Evolutionary conservation across 208 protist species (phyloP), one percentile per base, ranked within the genome.

Genomic region (Leishmania turanica): DNA sequence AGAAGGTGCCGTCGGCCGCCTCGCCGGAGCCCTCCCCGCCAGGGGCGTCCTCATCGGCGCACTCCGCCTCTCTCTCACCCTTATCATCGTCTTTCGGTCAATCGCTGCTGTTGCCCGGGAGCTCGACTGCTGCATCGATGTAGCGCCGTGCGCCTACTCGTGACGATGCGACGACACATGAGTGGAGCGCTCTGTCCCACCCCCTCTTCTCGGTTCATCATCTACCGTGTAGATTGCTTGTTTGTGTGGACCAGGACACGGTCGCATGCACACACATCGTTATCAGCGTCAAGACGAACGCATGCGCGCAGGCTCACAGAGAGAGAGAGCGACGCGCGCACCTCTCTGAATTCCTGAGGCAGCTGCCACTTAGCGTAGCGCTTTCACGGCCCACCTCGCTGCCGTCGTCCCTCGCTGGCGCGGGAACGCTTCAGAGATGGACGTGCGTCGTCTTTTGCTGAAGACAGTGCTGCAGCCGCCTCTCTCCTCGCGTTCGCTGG

Each of bases 1-100:
- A 34, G 19, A 13, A 24, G 8, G 65, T 60, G n/a, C 24, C 64
- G 4, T 76, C 80, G 9, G 24, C 62, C 34, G 53, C 53, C 13
- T 84, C 74, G 54, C 74, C 68, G 27, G 37, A 60, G 31, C 75
- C 75, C 34, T 84, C 75, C 7, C 69, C 75, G 17, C 81, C 75
- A 2, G 49, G 64, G 27, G 31, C 19, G 42, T 76, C n/a, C 8
- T 75, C 74, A 0, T 70, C 40, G n/a, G 54, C 73, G 0, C 40
- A 56, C 15, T 65, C 56, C 24, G 34, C 68, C 11, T 51, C 68
- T 8, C 21, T 11, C 42, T 72, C 42, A n/a, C 42, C 42, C 24
- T n/a, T 21, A n/a, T 9, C 24, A 37, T 42, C 11, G 1, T 3
- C 24, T 51, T 72, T 72, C 24, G 24, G 49, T 7, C 24, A 51